These are phyloP conservation scores for Barnettozyma wickerhamii DNA, from an alignment of 805 yeast genomes.

Conservation along the genomic window DNA sequence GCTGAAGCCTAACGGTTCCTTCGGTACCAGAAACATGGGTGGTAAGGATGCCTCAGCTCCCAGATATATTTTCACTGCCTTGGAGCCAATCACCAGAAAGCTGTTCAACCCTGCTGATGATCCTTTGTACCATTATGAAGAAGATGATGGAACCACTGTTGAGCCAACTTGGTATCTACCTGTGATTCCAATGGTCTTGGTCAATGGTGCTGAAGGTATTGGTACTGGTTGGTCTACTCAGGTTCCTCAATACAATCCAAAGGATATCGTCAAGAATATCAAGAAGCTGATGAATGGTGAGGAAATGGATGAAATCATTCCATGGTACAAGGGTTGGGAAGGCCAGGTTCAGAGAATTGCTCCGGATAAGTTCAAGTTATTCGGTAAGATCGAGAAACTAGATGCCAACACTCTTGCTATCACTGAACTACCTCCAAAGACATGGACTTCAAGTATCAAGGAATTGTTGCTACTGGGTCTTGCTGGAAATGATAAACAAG, in stretches of 20 bases:
- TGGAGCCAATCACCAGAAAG: constrained; percentile 67
- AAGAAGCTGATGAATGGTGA: constrained; percentile 70
- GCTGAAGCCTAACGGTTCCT: constrained; percentile 87
- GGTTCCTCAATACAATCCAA: constrained; percentile 87
- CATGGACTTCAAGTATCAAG: constrained; percentile 91
- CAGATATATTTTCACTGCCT: constrained; percentile 89
- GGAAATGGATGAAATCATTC: constrained; percentile 66
- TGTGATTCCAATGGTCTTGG: constrained; percentile 89
- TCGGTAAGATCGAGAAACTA: constrained; percentile 76
- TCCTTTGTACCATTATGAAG: constrained; percentile 70
- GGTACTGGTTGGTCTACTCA: constrained; percentile 99
- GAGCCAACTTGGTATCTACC: constrained; percentile 97
- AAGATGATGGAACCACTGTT: constrained; percentile 89
- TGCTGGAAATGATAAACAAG: constrained; percentile 66
- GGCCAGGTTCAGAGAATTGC: constrained; percentile 68
- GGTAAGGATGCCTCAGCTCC: constrained; percentile 99
- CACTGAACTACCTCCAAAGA: constrained; percentile 86
- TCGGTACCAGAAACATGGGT: constrained; percentile 94
- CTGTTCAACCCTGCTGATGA: constrained; percentile 80
- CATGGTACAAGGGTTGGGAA: constrained; percentile 97
- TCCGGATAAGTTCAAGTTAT: constrained; percentile 66
- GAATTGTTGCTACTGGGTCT: constrained; percentile 75
- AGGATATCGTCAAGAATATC: constrained; percentile 72
- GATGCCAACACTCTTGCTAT: constrained; percentile 81
- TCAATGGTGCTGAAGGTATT: constrained; percentile 96